Conservation (phyloP, 2,329 filamentous ascomycete species). For the Phaeosphaeriaceae sp. region DNA sequence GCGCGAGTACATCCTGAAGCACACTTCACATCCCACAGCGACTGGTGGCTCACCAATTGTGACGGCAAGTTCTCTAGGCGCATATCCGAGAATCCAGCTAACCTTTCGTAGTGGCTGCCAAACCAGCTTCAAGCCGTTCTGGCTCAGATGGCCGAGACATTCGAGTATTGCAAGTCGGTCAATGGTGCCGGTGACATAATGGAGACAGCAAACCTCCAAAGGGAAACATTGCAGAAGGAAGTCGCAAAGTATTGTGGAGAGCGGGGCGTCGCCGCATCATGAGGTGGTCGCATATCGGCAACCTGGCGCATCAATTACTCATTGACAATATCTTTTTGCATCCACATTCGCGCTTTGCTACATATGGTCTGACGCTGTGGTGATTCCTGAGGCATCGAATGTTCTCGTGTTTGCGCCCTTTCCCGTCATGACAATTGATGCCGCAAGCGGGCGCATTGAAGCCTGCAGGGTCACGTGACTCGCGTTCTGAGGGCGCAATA, state of each 20-base stretch:
- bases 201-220: slow-evolving; percentile 69
- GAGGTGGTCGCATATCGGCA: slow-evolving; percentile 1
- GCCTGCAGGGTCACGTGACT: too few species aligned
- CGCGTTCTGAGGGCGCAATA: background rate
- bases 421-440: background rate
- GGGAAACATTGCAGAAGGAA: slow-evolving; percentile 72
- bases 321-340: background rate
- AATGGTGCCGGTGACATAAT: slow-evolving; percentile 68
- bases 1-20: slow-evolving; percentile 82
- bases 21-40: slow-evolving; percentile 76
- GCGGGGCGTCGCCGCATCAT: slow-evolving; percentile 53
- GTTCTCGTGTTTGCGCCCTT: slow-evolving; percentile 32
- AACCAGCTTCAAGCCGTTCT: slow-evolving; percentile 81
- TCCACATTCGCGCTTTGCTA: background rate
- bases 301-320: background rate
- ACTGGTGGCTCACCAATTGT: slow-evolving; percentile 84
- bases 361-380: background rate
- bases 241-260: slow-evolving; percentile 77
- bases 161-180: slow-evolving; percentile 55
- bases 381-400: background rate
- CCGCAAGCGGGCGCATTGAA: background rate
- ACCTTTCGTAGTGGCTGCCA: slow-evolving; percentile 68
- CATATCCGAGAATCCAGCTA: background rate
- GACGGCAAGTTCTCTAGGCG: slow-evolving; percentile 54
- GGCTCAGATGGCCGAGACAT: slow-evolving; percentile 70